phyloP scores from a whole-genome alignment of 2,329 filamentous ascomycete genomes.

The Rhinocladiella mackenziei region DNA sequence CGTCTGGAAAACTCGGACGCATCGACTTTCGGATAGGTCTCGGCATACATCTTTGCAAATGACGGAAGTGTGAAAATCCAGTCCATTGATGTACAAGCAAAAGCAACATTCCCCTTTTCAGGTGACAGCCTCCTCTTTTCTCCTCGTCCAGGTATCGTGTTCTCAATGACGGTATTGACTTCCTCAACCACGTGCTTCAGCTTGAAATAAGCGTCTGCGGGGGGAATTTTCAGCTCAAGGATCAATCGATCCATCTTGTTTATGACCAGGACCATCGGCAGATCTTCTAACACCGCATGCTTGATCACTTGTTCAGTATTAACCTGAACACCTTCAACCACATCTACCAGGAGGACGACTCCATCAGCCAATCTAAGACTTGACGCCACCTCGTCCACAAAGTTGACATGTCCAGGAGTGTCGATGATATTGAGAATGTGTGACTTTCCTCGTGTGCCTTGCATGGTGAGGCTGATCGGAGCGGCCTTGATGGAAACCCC shows the following conservation, averaged over 20 bases:
- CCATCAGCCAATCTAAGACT: conserved; percentile 84
- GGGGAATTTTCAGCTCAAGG: conserved; percentile 87
- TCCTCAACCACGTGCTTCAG: conserved; percentile 98
- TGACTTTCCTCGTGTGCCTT: conserved; percentile 85
- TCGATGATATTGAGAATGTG: conserved; percentile 93
- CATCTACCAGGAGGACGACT: conserved; percentile 88
- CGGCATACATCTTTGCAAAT: conserved; percentile 94
- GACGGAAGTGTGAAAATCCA: conserved; percentile 96
- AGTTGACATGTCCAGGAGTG: conserved; percentile 96
- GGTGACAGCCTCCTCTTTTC: conserved; percentile 79
- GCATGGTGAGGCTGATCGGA: conserved; percentile 89
- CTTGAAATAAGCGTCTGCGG: conserved; percentile 97
- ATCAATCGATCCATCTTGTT: conserved; percentile 98
- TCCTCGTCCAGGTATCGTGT: conserved; percentile 74
- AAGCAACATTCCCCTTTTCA: conserved; percentile 97
- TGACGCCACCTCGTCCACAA: conserved; percentile 92
- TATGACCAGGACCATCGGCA: conserved; percentile 83
- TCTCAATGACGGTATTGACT: conserved; percentile 93
- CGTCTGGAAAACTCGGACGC: conserved; percentile 75
- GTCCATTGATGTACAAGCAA: conserved; percentile 86
- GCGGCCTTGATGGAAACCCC: conserved; percentile 88
- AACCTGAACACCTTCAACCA: conserved; percentile 97
- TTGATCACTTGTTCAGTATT: conserved; percentile 98
- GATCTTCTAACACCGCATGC: conserved; percentile 83
- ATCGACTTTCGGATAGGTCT: conserved; percentile 79